These are phyloP conservation scores for Penicillium decumbens DNA, from an alignment of 2,329 filamentous ascomycete species.

Conservation along the genomic window DNA sequence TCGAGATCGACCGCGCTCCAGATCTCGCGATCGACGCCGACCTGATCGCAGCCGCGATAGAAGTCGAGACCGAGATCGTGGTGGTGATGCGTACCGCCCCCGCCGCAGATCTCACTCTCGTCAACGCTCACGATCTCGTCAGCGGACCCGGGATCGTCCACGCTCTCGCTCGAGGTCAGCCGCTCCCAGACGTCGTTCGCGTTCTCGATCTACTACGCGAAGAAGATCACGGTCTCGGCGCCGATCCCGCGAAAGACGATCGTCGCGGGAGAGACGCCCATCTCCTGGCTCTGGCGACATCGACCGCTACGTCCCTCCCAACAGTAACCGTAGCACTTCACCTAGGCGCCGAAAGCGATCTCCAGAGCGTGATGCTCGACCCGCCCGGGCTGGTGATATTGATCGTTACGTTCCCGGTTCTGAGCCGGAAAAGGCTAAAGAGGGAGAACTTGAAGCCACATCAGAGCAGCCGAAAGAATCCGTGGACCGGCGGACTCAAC, in stretches of 20 bases:
- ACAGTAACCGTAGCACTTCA: constrained; percentile 40
- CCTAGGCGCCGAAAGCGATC: constrained; percentile 39
- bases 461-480: constrained; percentile 18
- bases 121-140: constrained; percentile 10
- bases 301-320: constrained; percentile 43
- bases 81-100: constrained; percentile 25
- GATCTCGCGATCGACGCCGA: constrained; percentile 18
- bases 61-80: constrained; percentile 20
- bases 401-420: constrained; percentile 45
- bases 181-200: constrained; percentile 20
- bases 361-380: constrained; percentile 31
- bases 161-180: constrained; percentile 18
- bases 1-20: constrained; percentile 16
- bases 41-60: constrained; percentile 21
- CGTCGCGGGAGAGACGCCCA: constrained; percentile 25
- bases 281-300: constrained; percentile 38
- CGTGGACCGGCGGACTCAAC: constrained; percentile 21
- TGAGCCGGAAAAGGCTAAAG: constrained; percentile 19
- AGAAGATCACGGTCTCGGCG: constrained; percentile 33
- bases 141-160: constrained; percentile 11
- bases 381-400: constrained; percentile 36
- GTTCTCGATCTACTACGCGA: constrained; percentile 20
- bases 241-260: constrained; percentile 25
- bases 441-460: constrained; percentile 1
- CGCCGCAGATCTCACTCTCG: constrained; percentile 18